Conservation (phyloP, 257 asterid species). For the Nicotiana sylvestris region DNA sequence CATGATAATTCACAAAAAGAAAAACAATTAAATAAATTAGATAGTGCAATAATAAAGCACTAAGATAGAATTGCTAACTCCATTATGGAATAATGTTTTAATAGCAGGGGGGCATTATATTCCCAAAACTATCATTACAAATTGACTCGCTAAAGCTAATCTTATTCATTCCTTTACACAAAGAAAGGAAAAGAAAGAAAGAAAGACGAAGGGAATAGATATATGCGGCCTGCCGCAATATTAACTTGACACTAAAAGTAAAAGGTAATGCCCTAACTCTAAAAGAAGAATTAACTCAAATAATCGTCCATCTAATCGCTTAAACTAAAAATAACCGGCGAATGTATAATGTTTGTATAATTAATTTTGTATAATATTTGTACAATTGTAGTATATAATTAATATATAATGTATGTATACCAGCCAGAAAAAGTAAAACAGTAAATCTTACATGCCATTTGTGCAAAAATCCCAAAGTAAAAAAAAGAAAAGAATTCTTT, state of each 20-base stretch:
- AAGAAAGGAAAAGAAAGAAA: neutral
- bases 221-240: constrained; percentile 29
- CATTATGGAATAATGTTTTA: constrained; percentile 5
- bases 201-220: constrained; percentile 12
- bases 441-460: too few species aligned
- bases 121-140: constrained; percentile 9
- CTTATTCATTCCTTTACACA: neutral
- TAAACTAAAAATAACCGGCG: too few species aligned
- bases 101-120: neutral
- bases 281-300: too few species aligned
- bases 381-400: too few species aligned
- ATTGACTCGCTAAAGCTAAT: constrained; percentile 11
- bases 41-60: neutral
- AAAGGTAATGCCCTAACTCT: too few species aligned
- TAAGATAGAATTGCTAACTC: neutral
- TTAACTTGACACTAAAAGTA: neutral
- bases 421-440: too few species aligned
- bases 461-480: too few species aligned
- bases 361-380: too few species aligned
- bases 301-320: too few species aligned
- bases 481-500: neutral
- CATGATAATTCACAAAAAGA: constrained; percentile 3
- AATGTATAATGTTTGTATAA: too few species aligned
- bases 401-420: too few species aligned
- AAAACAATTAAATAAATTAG: neutral